phyloP scores from a whole-genome alignment of 1,139 yeast species.

The Komagataea norvegica region DNA sequence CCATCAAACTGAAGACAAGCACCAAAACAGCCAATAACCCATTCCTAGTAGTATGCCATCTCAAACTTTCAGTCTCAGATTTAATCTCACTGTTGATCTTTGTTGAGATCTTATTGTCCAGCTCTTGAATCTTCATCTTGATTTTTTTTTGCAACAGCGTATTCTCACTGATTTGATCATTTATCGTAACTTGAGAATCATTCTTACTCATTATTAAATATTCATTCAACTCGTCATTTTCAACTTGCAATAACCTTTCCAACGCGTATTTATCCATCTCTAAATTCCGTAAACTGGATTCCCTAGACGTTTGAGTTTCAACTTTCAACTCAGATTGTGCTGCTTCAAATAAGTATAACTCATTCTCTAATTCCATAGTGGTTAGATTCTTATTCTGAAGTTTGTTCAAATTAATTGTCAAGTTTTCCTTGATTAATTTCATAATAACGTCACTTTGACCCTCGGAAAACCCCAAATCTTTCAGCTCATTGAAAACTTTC shows the following conservation, averaged over 20 bases:
- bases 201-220: slow-evolving; percentile 57
- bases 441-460: slow-evolving; percentile 52
- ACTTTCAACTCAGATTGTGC: slow-evolving; percentile 85
- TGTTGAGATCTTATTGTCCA: slow-evolving; percentile 81
- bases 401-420: slow-evolving; percentile 52
- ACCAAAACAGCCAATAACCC: slow-evolving; percentile 45
- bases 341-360: slow-evolving; percentile 82
- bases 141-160: slow-evolving; percentile 69
- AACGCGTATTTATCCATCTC: slow-evolving; percentile 63
- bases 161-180: slow-evolving; percentile 83
- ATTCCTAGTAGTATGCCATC: slow-evolving; percentile 93
- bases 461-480: slow-evolving; percentile 40
- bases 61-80: slow-evolving; percentile 78
- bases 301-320: slow-evolving; percentile 72
- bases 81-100: slow-evolving; percentile 77
- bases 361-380: slow-evolving; percentile 73
- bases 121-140: slow-evolving; percentile 71
- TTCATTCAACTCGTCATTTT: slow-evolving; percentile 76
- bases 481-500: slow-evolving; percentile 26
- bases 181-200: slow-evolving; percentile 77
- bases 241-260: slow-evolving; percentile 64
- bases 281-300: slow-evolving; percentile 62
- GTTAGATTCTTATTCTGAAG: slow-evolving; percentile 60
- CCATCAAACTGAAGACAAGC: slow-evolving; percentile 44
- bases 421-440: slow-evolving; percentile 42